Evolutionary conservation across 768 basidiomycete species (phyloP), one percentile per base, ranked within the genome.

Genomic region (Holtermanniella nyarrowii): DNA sequence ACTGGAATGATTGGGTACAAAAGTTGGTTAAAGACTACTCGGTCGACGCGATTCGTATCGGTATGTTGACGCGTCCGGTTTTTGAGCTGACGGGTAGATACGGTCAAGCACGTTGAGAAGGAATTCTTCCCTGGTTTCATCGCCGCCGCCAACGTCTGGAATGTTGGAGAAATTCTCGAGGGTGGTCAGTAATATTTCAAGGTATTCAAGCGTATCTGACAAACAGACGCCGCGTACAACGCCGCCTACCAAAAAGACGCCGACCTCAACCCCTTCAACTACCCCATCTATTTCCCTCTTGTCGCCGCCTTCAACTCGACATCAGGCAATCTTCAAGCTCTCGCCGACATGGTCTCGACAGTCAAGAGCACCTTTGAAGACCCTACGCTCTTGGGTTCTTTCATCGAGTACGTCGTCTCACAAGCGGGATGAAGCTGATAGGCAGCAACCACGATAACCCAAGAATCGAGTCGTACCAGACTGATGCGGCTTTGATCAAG

Each of bases 31-130:
- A 78, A 50, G 80, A 82, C 55, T 88, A 84, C 66, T 73, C 73
- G 24, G 82, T 91, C 54, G 88, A 90, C 66, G 85, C 87, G n/a
- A 78, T 91, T 52, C 82, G 88, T 45, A 84, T 90, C 66, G 88
- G 31, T 37, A 16, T 16, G 31, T 37, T 37, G 48, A 22, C 7
- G 27, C 10, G 31, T 24, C 31, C 24, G 44, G 49, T 23, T 21
- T 5, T 50, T 21, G 26, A 18, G 31, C 31, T 37, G 31, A 37
- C 31, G 31, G 10, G 31, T 16, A 37, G 31, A 67, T 44, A 61
- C 67, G 3, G 69, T 64, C 54, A 76, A 76, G 68, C 87, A 89
- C 64, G 81, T 88, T 47, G 76, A 81, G 48, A 76, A 77, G 48
- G 73, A 76, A 42, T 91, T 90, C 68, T 89, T 86, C 86, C 81